Percentiles rank a stretch among this genome's conserved stretches.
These are phyloP conservation scores for Perilla frutescens DNA, from an alignment of 257 asterid species.

Conservation along the genomic window DNA sequence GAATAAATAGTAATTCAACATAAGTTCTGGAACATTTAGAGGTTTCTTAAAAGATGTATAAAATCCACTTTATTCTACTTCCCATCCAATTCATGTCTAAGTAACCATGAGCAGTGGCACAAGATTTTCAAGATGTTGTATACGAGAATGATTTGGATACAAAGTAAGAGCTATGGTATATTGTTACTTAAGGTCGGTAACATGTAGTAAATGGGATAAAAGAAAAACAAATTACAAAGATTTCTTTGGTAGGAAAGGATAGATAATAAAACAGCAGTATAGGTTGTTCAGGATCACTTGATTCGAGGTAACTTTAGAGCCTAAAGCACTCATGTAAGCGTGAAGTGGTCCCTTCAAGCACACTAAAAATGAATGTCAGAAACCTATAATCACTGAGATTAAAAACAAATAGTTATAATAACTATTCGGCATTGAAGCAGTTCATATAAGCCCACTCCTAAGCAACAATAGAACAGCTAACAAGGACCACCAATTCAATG, in stretches of 20 bases:
- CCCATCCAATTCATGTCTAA: slow-evolving; percentile 16
- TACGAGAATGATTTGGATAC: slow-evolving; percentile 7
- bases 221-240: background rate
- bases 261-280: background rate
- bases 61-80: slow-evolving; percentile 12
- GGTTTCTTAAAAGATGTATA: slow-evolving; percentile 1
- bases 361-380: no score
- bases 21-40: slow-evolving; percentile 18
- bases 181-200: background rate
- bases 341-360: no score
- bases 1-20: slow-evolving; percentile 14
- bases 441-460: background rate
- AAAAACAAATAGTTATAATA: background rate
- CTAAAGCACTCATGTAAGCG: no score
- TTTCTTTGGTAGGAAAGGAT: background rate
- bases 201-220: background rate
- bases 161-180: background rate
- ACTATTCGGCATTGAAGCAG: background rate
- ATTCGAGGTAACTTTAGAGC: no score
- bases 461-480: background rate
- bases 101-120: slow-evolving; percentile 15
- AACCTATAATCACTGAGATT: no score
- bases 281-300: no score
- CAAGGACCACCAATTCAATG: background rate
- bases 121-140: background rate